These are phyloP conservation scores for Aphanomyces euteiches DNA, from an alignment of 352 stramenopile genomes.

Conservation along the genomic window DNA sequence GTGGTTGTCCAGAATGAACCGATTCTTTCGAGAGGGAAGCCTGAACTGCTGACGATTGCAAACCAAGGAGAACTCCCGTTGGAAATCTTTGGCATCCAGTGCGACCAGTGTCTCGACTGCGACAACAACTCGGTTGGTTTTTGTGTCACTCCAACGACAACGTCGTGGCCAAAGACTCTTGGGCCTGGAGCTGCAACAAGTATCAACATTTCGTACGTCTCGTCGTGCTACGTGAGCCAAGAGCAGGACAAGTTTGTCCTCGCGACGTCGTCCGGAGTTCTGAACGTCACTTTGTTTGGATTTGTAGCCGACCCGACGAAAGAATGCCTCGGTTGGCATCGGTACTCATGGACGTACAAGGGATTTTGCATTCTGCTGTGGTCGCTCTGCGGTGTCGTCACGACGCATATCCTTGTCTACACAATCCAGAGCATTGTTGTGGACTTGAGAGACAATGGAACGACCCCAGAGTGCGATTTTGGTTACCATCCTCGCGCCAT, in stretches of 20 bases:
- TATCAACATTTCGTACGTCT: conserved; percentile 10
- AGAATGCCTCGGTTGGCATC: background rate
- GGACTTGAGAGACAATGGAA: too few species aligned
- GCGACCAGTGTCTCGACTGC: conserved; percentile 5
- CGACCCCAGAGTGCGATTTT: too few species aligned
- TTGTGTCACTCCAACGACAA: background rate
- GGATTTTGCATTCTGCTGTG: background rate
- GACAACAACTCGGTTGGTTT: background rate
- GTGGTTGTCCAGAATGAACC: background rate
- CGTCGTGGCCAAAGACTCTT: background rate
- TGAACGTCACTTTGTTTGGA: background rate
- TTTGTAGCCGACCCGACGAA: background rate
- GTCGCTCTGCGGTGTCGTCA: conserved; percentile 6
- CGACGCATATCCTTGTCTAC: conserved; percentile 19
- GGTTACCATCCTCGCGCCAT: too few species aligned
- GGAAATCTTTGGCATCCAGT: background rate
- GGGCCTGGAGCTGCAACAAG: background rate
- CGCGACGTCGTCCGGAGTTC: background rate
- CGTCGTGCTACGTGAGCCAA: background rate
- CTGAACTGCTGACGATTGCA: background rate
- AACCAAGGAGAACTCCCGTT: conserved; percentile 18
- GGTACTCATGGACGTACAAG: background rate
- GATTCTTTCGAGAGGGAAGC: background rate
- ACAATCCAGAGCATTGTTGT: background rate
- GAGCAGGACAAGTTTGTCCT: background rate